Percentiles rank a stretch among this genome's conserved stretches.
Conservation (phyloP, 2,329 filamentous ascomycete genomes). For the Colletotrichum chlorophyti region DNA sequence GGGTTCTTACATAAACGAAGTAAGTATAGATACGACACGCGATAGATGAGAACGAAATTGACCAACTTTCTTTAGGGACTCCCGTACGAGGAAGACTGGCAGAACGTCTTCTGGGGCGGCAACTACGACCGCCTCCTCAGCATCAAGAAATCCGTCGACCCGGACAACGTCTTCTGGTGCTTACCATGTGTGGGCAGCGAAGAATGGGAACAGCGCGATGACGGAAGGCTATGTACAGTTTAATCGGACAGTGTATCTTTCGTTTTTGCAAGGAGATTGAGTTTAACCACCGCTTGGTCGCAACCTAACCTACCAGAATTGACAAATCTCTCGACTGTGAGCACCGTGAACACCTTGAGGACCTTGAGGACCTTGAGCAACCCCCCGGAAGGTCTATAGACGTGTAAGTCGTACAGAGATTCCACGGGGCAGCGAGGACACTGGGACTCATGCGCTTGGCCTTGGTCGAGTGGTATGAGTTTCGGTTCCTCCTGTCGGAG, state of each 20-base stretch:
- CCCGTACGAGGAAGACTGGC: conserved; percentile 24
- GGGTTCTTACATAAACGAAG: conserved; percentile 28
- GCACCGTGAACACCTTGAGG: too few species aligned
- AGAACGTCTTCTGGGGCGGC: conserved; percentile 24
- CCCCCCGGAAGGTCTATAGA: neutral
- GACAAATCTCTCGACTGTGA: too few species aligned
- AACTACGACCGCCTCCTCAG: conserved; percentile 17
- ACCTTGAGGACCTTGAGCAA: too few species aligned
- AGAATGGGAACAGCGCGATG: conserved; percentile 1
- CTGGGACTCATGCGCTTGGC: too few species aligned
- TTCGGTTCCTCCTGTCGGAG: neutral
- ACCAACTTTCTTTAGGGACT: neutral
- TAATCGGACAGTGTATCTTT: neutral
- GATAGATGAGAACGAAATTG: too few species aligned
- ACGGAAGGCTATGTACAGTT: conserved; percentile 11
- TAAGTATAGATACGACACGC: conserved; percentile 12
- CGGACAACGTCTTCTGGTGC: conserved; percentile 23
- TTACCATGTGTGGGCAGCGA: conserved; percentile 20
- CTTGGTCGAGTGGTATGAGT: neutral
- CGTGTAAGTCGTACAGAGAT: too few species aligned
- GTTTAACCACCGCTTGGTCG: too few species aligned
- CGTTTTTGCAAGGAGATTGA: too few species aligned
- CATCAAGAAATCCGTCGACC: conserved; percentile 26
- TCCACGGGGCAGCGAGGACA: too few species aligned
- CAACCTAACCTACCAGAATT: too few species aligned